Conservation (phyloP, 2,329 filamentous ascomycete genomes). For the Talaromyces marneffei region DNA sequence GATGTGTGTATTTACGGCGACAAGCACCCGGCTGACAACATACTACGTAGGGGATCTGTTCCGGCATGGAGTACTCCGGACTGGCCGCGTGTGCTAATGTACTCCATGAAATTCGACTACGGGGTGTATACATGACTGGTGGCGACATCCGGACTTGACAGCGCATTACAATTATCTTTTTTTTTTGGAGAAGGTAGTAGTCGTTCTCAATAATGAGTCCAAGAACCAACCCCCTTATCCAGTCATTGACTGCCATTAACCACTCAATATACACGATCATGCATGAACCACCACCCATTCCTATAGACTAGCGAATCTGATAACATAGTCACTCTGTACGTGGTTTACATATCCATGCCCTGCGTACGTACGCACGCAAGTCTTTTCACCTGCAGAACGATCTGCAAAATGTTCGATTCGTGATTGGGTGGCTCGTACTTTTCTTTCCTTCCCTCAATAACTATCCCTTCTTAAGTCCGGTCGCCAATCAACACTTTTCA, state of each 20-base stretch:
- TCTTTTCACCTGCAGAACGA: background rate
- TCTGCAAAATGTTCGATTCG: background rate
- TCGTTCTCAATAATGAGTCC: background rate
- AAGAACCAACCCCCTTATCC: background rate
- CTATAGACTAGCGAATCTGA: background rate
- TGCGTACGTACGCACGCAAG: background rate
- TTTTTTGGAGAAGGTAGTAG: background rate
- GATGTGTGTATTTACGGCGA: background rate
- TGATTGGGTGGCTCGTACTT: background rate
- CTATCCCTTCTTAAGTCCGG: background rate
- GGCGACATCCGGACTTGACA: background rate
- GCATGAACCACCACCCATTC: background rate
- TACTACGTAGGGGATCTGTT: background rate
- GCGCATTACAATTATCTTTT: background rate
- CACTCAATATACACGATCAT: background rate
- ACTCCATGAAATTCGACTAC: background rate
- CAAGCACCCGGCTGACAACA: background rate
- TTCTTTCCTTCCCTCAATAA: background rate
- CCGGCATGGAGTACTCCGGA: background rate
- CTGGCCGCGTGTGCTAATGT: background rate
- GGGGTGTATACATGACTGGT: background rate
- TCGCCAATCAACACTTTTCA: background rate
- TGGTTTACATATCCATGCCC: too few relatives aligned
- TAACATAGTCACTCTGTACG: too few relatives aligned
- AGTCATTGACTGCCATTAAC: background rate